A percentile compares a stretch with the other conserved stretches of the same genome.
These are phyloP conservation scores for Trametes cubensis DNA, from an alignment of 768 basidiomycete genomes.

Conservation along the genomic window DNA sequence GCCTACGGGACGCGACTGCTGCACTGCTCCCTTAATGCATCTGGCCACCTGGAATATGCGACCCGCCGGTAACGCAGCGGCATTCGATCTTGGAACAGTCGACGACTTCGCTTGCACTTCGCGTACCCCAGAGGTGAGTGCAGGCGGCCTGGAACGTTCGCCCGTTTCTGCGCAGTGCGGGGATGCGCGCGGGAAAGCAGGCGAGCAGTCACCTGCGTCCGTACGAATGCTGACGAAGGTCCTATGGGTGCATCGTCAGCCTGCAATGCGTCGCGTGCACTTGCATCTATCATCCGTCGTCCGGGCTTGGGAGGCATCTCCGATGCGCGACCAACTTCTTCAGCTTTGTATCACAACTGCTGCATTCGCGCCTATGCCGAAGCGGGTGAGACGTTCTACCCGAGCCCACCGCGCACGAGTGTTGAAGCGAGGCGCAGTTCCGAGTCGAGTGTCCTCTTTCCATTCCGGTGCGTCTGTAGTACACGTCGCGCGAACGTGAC, in stretches of 20 bases:
- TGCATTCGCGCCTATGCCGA: too few relatives aligned
- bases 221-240: background rate
- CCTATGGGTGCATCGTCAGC: too few relatives aligned
- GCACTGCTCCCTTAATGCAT: too few relatives aligned
- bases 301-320: background rate
- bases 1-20: too few relatives aligned
- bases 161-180: background rate
- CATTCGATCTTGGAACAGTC: too few relatives aligned
- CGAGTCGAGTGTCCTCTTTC: background rate
- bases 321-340: background rate
- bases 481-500: background rate
- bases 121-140: background rate
- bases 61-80: too few relatives aligned
- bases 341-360: too few relatives aligned
- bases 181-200: background rate
- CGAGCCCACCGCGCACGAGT: too few relatives aligned
- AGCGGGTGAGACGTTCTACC: too few relatives aligned
- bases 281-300: background rate
- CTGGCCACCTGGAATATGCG: too few relatives aligned
- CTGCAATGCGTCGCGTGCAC: too few relatives aligned
- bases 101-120: background rate
- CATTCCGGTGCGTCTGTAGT: background rate
- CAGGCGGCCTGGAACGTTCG: constrained; percentile 10
- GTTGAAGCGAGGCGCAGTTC: too few relatives aligned
- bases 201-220: constrained; percentile 7